phyloP scores from a whole-genome alignment of 805 yeast genomes.

The Candida awuae region DNA sequence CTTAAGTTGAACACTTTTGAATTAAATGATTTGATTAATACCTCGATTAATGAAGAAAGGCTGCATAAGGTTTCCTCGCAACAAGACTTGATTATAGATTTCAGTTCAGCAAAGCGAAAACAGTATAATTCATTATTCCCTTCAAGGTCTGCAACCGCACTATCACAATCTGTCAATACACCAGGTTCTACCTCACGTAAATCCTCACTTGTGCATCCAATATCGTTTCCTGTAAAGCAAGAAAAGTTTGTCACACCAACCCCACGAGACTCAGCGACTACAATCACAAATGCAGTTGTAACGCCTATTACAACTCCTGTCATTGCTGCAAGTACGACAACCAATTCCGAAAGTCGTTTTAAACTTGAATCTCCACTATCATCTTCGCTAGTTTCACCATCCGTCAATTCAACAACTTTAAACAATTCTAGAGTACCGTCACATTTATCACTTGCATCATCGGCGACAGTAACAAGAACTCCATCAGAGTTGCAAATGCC shows the following conservation, averaged over 20 bases:
- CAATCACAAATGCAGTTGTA: too few species aligned
- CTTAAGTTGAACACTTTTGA: slow-evolving; percentile 9
- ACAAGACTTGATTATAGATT: slow-evolving; percentile 4
- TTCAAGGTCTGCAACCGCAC: background rate
- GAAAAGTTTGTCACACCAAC: too few species aligned
- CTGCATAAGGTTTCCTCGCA: background rate
- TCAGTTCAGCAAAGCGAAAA: slow-evolving; percentile 6
- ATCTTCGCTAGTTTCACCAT: too few species aligned
- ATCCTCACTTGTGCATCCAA: background rate
- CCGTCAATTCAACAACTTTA: too few species aligned
- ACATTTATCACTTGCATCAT: background rate
- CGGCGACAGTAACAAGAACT: background rate
- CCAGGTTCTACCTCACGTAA: background rate
- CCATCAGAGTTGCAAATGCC: background rate
- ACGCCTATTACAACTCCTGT: too few species aligned
- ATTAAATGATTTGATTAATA: slow-evolving; percentile 1
- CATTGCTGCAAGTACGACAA: too few species aligned
- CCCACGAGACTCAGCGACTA: too few species aligned
- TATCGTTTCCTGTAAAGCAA: too few species aligned
- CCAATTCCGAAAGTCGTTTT: too few species aligned
- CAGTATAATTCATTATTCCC: slow-evolving; percentile 9
- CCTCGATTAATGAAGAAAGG: background rate
- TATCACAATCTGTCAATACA: background rate
- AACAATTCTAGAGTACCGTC: background rate
- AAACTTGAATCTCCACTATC: too few species aligned